Evolutionary conservation across 2,329 filamentous ascomycete species (phyloP).

Genomic region (Ascochyta clinopodiicola): DNA sequence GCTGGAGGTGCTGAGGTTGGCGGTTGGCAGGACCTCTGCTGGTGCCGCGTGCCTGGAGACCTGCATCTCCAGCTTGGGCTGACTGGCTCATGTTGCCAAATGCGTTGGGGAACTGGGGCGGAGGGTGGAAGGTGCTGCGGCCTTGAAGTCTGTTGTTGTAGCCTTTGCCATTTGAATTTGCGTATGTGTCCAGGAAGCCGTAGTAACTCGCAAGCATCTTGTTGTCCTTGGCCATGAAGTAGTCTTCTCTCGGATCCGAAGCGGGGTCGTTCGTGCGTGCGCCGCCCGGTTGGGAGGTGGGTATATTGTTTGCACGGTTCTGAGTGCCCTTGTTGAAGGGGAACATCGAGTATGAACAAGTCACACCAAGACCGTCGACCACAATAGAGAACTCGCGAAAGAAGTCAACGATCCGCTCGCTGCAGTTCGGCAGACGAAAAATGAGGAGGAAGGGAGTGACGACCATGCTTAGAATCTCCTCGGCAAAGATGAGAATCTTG

Average conservation of each 20-base stretch:
- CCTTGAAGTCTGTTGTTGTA: slow-evolving; percentile 53
- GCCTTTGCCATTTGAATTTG: slow-evolving; percentile 33
- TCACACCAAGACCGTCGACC: slow-evolving; percentile 92
- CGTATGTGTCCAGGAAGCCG: slow-evolving; percentile 91
- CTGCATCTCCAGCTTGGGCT: slow-evolving; percentile 61
- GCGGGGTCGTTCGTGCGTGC: slow-evolving; percentile 55
- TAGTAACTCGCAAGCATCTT: slow-evolving; percentile 99
- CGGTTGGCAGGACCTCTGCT: slow-evolving; percentile 35
- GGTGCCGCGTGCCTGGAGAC: slow-evolving; percentile 25
- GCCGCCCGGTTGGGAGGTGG: slow-evolving; percentile 46
- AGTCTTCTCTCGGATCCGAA: slow-evolving; percentile 76
- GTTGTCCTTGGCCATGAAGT: slow-evolving; percentile 92
- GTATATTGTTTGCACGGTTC: slow-evolving; percentile 53
- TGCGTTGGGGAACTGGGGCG: slow-evolving; percentile 75
- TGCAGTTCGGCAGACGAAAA: slow-evolving; percentile 84
- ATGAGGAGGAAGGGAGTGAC: slow-evolving; percentile 89
- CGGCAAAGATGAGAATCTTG: slow-evolving; percentile 88
- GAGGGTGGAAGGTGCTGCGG: slow-evolving; percentile 71
- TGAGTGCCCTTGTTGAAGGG: slow-evolving; percentile 84
- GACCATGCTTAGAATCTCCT: slow-evolving; percentile 91
- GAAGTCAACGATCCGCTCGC: slow-evolving; percentile 94
- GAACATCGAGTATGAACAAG: slow-evolving; percentile 97
- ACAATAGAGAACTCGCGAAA: slow-evolving; percentile 98
- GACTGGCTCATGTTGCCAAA: slow-evolving; percentile 51
- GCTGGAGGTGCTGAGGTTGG: slow-evolving; percentile 35